Evolutionary conservation across 441 rosid genomes (phyloP).

Genomic region (Hura crepitans): DNA sequence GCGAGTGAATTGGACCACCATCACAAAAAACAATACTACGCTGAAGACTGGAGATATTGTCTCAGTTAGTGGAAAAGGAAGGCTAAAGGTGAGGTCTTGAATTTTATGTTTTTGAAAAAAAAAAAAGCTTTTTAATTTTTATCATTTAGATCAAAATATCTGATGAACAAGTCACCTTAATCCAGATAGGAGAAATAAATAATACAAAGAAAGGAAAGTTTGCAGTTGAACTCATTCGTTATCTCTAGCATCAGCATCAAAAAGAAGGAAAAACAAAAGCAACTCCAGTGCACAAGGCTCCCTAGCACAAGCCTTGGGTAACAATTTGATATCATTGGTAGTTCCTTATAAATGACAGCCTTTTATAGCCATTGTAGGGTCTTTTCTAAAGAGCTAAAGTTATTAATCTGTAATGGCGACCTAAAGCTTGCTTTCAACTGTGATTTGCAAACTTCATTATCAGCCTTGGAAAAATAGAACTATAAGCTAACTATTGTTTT

Average conservation of each 20-base stretch:
- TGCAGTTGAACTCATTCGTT: slow-evolving; percentile 71
- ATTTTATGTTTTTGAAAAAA: background rate
- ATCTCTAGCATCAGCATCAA: slow-evolving; percentile 31
- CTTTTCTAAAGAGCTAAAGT: background rate
- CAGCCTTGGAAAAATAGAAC: background rate
- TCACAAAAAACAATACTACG: slow-evolving; percentile 64
- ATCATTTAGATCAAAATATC: slow-evolving; percentile 6
- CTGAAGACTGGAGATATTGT: slow-evolving; percentile 78
- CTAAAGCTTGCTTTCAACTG: background rate
- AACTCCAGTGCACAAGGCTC: background rate
- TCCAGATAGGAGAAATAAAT: slow-evolving; percentile 71
- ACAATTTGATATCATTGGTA: background rate
- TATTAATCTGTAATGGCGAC: background rate
- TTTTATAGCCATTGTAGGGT: background rate
- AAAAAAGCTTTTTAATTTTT: background rate
- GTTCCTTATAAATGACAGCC: background rate
- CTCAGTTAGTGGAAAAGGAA: slow-evolving; percentile 82
- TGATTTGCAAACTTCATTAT: background rate
- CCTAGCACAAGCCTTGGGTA: background rate
- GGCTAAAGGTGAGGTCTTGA: slow-evolving; percentile 51
- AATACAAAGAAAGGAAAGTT: slow-evolving; percentile 75
- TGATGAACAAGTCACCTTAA: background rate
- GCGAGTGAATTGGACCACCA: slow-evolving; percentile 70
- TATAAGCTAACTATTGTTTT: background rate
- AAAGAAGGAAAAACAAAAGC: background rate